Conservation (phyloP, 495 filamentous ascomycete genomes). For the Amniculicola lignicola region DNA sequence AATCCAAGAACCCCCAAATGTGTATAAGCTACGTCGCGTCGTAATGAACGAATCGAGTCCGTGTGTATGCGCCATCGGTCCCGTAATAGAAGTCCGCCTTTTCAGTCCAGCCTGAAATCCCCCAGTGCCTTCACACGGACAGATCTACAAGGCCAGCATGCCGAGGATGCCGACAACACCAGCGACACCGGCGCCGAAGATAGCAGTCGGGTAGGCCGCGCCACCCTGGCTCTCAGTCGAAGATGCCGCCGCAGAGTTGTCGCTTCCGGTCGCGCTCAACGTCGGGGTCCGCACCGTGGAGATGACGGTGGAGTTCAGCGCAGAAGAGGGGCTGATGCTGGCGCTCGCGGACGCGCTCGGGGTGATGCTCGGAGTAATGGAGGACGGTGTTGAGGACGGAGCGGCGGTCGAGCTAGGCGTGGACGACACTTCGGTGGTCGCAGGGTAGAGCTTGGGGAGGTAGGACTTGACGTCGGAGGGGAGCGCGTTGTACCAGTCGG, state of each 20-base stretch:
- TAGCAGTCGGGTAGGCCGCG: slow-evolving; percentile 38
- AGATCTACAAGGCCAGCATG: slow-evolving; percentile 41
- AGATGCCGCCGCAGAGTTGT: slow-evolving; percentile 10
- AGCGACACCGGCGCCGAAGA: slow-evolving; percentile 39
- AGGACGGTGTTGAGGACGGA: background rate
- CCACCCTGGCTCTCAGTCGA: slow-evolving; percentile 5
- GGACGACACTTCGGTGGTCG: slow-evolving; percentile 5
- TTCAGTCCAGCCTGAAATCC: background rate
- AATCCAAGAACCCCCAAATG: slow-evolving; percentile 3
- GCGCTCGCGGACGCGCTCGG: background rate
- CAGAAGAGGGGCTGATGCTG: slow-evolving; percentile 1
- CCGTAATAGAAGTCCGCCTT: background rate
- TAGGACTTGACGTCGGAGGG: slow-evolving; percentile 33
- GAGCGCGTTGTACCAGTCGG: slow-evolving; percentile 32
- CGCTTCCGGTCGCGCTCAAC: slow-evolving; percentile 21
- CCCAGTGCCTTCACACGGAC: background rate
- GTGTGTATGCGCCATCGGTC: slow-evolving; percentile 16
- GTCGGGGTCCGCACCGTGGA: slow-evolving; percentile 17
- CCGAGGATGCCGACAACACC: slow-evolving; percentile 42
- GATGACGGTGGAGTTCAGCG: slow-evolving; percentile 14
- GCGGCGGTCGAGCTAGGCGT: background rate
- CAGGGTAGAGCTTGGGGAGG: slow-evolving; percentile 25
- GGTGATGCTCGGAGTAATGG: background rate
- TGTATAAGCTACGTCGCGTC: slow-evolving; percentile 19
- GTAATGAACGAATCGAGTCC: slow-evolving; percentile 23